Evolutionary conservation across 371 early-diverging fungal genomes (phyloP).

Genomic region (Mucor plumbeus): DNA sequence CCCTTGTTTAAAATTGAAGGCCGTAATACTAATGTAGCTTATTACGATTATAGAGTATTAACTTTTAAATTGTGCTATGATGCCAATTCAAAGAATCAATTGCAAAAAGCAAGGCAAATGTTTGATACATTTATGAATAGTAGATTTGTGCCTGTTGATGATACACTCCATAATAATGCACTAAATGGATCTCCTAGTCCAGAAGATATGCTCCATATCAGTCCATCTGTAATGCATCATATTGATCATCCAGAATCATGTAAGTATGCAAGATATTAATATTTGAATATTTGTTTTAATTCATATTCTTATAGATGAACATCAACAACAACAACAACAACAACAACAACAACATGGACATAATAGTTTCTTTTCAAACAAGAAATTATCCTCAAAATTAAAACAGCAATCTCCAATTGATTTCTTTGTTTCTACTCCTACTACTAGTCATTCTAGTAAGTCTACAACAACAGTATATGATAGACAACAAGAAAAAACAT

Average conservation of each 20-base stretch:
- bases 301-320: neutral
- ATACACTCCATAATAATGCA: conserved; percentile 24
- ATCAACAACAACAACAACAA: conserved; percentile 4
- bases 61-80: conserved; percentile 27
- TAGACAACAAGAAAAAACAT: neutral
- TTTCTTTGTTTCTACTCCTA: neutral
- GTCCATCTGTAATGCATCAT: conserved; percentile 35
- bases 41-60: conserved; percentile 21
- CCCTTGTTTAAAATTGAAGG: conserved; percentile 19
- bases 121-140: conserved; percentile 30
- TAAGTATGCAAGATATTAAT: conserved; percentile 3
- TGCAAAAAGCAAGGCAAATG: conserved; percentile 21
- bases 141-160: conserved; percentile 30
- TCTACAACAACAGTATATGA: neutral
- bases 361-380: conserved; percentile 2
- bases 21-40: neutral
- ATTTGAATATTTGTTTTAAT: neutral
- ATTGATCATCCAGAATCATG: conserved; percentile 36
- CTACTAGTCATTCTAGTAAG: neutral
- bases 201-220: conserved; percentile 32
- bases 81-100: conserved; percentile 21
- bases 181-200: conserved; percentile 28
- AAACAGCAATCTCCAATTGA: conserved; percentile 4
- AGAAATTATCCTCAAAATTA: neutral
- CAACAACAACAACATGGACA: neutral